Evolutionary conservation across 441 rosid species (phyloP).

Genomic region (Gossypium davidsonii): DNA sequence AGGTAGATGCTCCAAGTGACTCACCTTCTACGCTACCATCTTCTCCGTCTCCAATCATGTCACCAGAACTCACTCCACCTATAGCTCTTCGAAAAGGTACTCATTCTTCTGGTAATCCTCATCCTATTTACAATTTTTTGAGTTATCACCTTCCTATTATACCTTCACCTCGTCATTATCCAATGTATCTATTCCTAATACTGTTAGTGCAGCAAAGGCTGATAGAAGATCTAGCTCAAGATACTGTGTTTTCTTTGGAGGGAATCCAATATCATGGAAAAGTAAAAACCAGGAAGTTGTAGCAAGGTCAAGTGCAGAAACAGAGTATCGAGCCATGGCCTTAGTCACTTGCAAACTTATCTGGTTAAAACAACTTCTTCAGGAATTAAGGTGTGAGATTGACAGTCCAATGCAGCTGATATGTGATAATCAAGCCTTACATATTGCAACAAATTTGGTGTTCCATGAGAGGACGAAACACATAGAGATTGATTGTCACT

Average conservation of each 20-base stretch:
- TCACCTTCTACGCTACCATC: too few species aligned
- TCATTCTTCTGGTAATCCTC: too few species aligned
- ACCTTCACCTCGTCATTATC: too few species aligned
- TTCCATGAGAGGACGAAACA: not conserved
- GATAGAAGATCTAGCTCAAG: not conserved
- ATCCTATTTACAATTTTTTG: too few species aligned
- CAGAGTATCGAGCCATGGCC: not conserved
- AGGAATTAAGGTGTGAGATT: not conserved
- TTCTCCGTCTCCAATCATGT: too few species aligned
- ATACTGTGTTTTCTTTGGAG: not conserved
- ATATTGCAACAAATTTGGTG: not conserved
- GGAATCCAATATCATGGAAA: not conserved
- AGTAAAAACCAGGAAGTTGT: not conserved
- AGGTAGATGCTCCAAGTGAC: too few species aligned
- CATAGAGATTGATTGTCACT: not conserved
- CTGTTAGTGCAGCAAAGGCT: not conserved
- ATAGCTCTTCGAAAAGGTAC: too few species aligned
- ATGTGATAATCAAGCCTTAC: not conserved
- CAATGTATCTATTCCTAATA: too few species aligned
- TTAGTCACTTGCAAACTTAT: not conserved
- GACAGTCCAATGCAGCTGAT: not conserved
- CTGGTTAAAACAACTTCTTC: not conserved
- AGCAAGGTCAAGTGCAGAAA: not conserved
- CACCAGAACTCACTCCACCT: too few species aligned
- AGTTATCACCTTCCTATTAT: too few species aligned